Base-by-base conservation (phyloP, 768 basidiomycete genomes). In the Termitomyces sp. region DNA sequence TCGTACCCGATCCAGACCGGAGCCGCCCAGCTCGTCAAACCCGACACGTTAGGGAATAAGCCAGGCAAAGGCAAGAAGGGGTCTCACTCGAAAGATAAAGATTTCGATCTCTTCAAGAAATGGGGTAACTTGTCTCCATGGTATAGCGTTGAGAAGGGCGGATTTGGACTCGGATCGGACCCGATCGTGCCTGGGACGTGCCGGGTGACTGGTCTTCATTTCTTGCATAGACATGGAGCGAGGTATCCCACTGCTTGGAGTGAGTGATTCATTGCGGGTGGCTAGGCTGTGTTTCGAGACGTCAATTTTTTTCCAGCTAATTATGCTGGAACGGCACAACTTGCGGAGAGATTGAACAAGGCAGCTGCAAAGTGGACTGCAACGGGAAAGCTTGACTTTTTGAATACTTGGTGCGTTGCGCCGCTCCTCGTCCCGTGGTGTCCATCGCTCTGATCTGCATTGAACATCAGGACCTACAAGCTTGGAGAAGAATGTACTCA, bases 71-170 rank as follows among this genome's bases (percentile, higher is more conserved):
- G 61, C 29, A 29, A 29, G 53, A 66, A 66, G 25, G 69, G 40
- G 31, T 27, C 27, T 43, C 42, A 27, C 7, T 9, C 43, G 16
- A 27, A 43, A 16, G 42, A 21, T 3, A 23, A 71, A 35, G 66
- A 75, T 14, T 92, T 90, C 63, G 82, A 87, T 64, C 64, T 93
- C 44, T 84, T 92, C 71, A 82, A 77, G 67, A 80, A 82, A 40
- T 93, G 92, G 92, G 92, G 92, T 1, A 92, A 93, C 65, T 69
- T 92, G 37, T 87, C 87, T 1, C 92, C 92, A 10, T 94, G 92
- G 82, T 78, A 87, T 68, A 90, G 86, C 61, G 84, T 90, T 19
- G 75, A 76, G 16, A 75, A 73, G 42, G 80, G 77, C 12, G 74
- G 81, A 1, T 94, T 92, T 70, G 91, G 92, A 0, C 60, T 92